Evolutionary conservation across 257 asterid genomes (phyloP).

Genomic region (Schizonepeta tenuifolia): DNA sequence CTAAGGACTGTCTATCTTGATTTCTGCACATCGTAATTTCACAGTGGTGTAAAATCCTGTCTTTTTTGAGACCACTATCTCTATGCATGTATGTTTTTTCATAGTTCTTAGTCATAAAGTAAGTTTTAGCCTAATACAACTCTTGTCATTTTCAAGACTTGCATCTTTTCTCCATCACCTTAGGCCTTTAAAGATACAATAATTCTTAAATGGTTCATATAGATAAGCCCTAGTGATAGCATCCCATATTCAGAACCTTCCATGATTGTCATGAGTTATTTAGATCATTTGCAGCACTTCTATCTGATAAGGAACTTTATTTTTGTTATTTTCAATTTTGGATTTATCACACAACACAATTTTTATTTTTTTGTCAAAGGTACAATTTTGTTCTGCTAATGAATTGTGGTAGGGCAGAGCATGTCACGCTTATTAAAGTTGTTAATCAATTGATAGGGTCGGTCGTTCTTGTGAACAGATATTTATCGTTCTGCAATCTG

Average conservation of each 20-base stretch:
- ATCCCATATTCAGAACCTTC: neutral
- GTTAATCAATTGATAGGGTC: neutral
- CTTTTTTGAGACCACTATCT: neutral
- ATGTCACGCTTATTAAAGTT: neutral
- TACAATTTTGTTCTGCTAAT: neutral
- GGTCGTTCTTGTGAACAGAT: neutral
- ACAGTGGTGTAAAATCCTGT: neutral
- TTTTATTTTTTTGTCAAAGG: neutral
- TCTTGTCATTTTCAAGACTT: neutral
- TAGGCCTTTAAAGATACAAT: neutral
- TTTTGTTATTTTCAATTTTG: slow-evolving; percentile 15
- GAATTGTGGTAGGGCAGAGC: slow-evolving; percentile 8
- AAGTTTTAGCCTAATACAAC: neutral
- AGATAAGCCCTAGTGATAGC: neutral
- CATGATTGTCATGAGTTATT: neutral
- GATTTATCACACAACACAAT: neutral
- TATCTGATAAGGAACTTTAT: slow-evolving; percentile 5
- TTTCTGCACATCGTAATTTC: slow-evolving; percentile 7
- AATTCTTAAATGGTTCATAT: neutral
- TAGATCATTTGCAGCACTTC: slow-evolving; percentile 15
- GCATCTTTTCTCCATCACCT: too few relatives aligned
- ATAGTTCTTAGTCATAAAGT: neutral
- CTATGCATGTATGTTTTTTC: neutral
- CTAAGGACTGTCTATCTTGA: slow-evolving; percentile 8
- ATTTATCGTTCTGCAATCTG: neutral